A percentile compares a stretch with the other conserved stretches of the same genome.
phyloP scores from a whole-genome alignment of 179 eudicot species.

The Drosera spatulata region DNA sequence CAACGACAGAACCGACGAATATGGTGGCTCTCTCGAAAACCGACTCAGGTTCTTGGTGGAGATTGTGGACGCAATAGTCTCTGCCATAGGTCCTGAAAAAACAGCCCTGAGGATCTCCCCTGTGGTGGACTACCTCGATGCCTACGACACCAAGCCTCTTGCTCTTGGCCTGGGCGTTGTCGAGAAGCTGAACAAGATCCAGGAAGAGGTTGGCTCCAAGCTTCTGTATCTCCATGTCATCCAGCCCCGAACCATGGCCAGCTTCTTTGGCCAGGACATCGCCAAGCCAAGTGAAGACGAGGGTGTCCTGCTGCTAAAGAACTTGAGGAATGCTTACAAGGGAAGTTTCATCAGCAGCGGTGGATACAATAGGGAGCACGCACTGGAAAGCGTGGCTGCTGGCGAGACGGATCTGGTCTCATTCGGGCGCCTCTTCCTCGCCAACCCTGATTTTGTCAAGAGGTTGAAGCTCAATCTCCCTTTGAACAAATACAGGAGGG shows the following conservation, averaged over 20 bases:
- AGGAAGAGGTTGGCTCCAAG: conserved; percentile 21
- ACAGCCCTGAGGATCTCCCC: conserved; percentile 64
- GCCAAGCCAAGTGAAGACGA: no score
- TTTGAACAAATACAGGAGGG: no score
- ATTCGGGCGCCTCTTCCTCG: no score
- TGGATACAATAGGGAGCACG: no score
- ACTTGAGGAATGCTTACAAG: no score
- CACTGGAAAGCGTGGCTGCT: no score
- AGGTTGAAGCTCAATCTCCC: no score
- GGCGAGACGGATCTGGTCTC: no score
- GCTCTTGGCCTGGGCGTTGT: conserved; percentile 52
- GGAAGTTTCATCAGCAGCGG: no score
- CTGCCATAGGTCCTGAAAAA: conserved; percentile 28
- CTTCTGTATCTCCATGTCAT: conserved; percentile 24
- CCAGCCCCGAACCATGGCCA: conserved; percentile 1
- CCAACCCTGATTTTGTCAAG: no score
- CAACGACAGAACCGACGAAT: conserved; percentile 22
- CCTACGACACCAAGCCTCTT: conserved; percentile 50
- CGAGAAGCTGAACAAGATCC: conserved; percentile 45
- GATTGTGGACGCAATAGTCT: conserved; percentile 12
- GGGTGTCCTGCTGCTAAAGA: no score
- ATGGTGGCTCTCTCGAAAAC: conserved; percentile 57
- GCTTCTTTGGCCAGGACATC: no score
- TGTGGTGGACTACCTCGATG: conserved; percentile 19
- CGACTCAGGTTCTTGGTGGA: conserved; percentile 12